Conservation (phyloP, 179 eudicot species). For the Dionaea muscipula region DNA sequence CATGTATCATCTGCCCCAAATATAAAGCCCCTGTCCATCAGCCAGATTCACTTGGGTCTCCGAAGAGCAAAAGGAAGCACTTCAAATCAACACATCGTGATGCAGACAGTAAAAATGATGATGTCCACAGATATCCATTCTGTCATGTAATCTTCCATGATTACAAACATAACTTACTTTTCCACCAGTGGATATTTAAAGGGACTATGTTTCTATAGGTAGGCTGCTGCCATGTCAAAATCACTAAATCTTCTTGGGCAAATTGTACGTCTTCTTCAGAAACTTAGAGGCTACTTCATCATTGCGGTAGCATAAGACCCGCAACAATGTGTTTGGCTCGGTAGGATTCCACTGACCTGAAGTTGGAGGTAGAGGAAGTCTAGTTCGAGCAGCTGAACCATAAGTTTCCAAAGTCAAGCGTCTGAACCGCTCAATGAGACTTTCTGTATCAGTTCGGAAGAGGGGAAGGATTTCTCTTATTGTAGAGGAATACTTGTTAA, state of each 20-base stretch:
- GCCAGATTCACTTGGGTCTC: too few species aligned
- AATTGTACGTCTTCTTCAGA: slow-evolving; percentile 69
- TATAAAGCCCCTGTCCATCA: too few species aligned
- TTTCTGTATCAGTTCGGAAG: slow-evolving; percentile 57
- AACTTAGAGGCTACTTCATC: slow-evolving; percentile 78
- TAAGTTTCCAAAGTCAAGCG: slow-evolving; percentile 59
- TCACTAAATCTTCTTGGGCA: slow-evolving; percentile 64
- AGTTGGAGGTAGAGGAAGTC: slow-evolving; percentile 85
- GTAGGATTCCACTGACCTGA: slow-evolving; percentile 81
- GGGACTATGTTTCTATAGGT: too few species aligned
- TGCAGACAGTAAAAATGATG: too few species aligned
- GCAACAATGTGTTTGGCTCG: slow-evolving; percentile 85
- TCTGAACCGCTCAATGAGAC: slow-evolving; percentile 63
- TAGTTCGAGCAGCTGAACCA: slow-evolving; percentile 65
- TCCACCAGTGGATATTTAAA: too few species aligned
- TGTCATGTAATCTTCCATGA: too few species aligned
- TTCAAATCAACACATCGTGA: too few species aligned
- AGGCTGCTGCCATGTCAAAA: neutral
- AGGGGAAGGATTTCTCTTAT: slow-evolving; percentile 79
- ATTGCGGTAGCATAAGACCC: slow-evolving; percentile 84
- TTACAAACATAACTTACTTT: too few species aligned
- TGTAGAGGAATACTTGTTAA: slow-evolving; percentile 60
- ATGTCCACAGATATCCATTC: too few species aligned
- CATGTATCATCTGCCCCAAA: too few species aligned
- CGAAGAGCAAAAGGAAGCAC: too few species aligned